These are phyloP conservation scores for Coemansia sp. DNA, from an alignment of 371 early-diverging fungal species.

Conservation along the genomic window DNA sequence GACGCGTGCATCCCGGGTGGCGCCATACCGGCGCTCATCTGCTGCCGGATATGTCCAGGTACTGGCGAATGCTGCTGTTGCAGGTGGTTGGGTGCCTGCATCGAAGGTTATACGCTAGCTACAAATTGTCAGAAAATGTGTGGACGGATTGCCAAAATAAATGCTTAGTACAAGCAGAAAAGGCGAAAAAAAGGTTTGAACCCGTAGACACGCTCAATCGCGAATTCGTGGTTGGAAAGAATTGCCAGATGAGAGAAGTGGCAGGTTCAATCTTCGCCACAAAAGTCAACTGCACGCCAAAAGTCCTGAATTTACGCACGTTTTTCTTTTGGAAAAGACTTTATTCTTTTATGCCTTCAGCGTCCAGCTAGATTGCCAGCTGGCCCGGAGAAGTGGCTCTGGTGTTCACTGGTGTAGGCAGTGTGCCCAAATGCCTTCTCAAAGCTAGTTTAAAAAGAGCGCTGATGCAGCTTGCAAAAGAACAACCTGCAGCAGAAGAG, in stretches of 20 bases:
- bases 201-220: neutral
- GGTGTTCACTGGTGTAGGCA: neutral
- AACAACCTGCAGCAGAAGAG: neutral
- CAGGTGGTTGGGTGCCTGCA: constrained; percentile 46
- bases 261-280: neutral
- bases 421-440: neutral
- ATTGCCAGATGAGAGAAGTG: neutral
- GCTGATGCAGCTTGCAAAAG: neutral
- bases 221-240: neutral
- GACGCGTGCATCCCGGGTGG: constrained; percentile 37
- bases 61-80: constrained; percentile 37
- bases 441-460: neutral
- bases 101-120: constrained; percentile 1
- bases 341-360: neutral
- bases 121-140: constrained; percentile 4
- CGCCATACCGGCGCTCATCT: constrained; percentile 37
- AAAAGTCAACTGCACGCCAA: neutral
- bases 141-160: neutral
- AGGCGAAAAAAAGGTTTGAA: neutral
- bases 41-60: constrained; percentile 36
- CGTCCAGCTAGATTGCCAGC: constrained; percentile 5
- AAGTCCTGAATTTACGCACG: constrained; percentile 4
- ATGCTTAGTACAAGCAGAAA: neutral
- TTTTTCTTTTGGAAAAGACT: neutral
- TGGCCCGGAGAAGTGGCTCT: constrained; percentile 11